Conservation (phyloP, 208 protist species). For the Trypanosoma cruzi region DNA sequence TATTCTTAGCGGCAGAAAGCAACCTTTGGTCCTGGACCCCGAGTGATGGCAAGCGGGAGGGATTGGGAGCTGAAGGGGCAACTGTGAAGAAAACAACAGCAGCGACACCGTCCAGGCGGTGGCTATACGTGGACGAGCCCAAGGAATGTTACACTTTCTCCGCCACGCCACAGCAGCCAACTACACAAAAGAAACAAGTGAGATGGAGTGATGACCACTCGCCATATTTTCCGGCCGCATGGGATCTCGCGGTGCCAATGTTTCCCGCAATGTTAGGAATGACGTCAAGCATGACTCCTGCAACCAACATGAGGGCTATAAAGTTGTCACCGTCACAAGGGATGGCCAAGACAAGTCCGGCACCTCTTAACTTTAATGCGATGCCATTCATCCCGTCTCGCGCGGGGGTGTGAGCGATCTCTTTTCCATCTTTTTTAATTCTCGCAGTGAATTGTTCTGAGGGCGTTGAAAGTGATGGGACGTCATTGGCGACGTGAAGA, state of each 20-base stretch:
- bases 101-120: slow-evolving; percentile 11
- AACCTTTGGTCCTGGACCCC: slow-evolving; percentile 2
- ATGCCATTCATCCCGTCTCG: slow-evolving; percentile 35
- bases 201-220: slow-evolving; percentile 2
- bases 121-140: background rate
- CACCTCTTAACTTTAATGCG: slow-evolving; percentile 42
- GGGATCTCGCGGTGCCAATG: slow-evolving; percentile 19
- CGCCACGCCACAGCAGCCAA: slow-evolving; percentile 18
- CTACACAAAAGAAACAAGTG: slow-evolving; percentile 14
- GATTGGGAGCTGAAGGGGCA: background rate
- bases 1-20: background rate
- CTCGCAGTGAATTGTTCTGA: background rate
- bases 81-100: background rate
- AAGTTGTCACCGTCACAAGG: background rate
- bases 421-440: background rate
- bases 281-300: background rate
- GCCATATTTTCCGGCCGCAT: slow-evolving; percentile 38
- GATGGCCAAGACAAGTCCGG: slow-evolving; percentile 14
- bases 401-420: background rate
- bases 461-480: background rate
- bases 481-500: no score
- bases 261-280: slow-evolving; percentile 2
- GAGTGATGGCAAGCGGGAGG: background rate
- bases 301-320: background rate
- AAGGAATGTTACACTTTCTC: background rate